These are phyloP conservation scores for Periconia sp. DNA, from an alignment of 2,329 filamentous ascomycete genomes.

Conservation along the genomic window DNA sequence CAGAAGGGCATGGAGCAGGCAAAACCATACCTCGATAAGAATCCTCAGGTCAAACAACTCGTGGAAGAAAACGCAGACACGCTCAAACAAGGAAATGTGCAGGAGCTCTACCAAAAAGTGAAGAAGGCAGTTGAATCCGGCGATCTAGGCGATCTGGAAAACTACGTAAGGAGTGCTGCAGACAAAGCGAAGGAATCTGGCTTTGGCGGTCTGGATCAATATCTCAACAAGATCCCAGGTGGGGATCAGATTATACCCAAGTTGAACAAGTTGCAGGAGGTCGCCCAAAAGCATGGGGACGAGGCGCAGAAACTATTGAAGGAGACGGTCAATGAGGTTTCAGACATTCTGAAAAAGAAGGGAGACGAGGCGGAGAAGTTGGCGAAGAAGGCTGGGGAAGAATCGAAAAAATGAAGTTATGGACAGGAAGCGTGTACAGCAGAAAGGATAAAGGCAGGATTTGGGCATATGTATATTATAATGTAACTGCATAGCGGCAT, in stretches of 20 bases:
- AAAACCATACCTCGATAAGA: constrained; percentile 76
- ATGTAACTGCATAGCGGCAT: too few species aligned
- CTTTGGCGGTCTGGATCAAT: constrained; percentile 62
- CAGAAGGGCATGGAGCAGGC: constrained; percentile 73
- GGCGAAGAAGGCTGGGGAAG: constrained; percentile 43
- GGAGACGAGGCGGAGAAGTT: constrained; percentile 38
- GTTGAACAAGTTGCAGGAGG: constrained; percentile 67
- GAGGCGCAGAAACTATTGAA: constrained; percentile 73
- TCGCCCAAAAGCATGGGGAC: constrained; percentile 70
- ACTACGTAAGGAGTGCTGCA: constrained; percentile 65
- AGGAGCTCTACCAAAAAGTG: constrained; percentile 68
- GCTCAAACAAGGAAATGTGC: constrained; percentile 70
- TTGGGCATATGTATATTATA: too few species aligned
- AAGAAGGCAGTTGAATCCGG: constrained; percentile 68
- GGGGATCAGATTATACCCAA: constrained; percentile 70
- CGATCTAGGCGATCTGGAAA: constrained; percentile 64
- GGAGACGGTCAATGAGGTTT: constrained; percentile 57
- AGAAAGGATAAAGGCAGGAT: too few species aligned
- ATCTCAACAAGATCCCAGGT: constrained; percentile 69
- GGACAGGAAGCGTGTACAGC: too few species aligned
- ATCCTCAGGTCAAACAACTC: constrained; percentile 74
- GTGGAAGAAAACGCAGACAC: constrained; percentile 73
- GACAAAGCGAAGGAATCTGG: constrained; percentile 64
- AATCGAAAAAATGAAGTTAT: constrained; percentile 42
- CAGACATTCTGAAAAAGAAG: constrained; percentile 42